Evolutionary conservation across 2,329 filamentous ascomycete species (phyloP), one percentile per base, ranked within the genome.

Genomic region (Pseudonectria buxi): DNA sequence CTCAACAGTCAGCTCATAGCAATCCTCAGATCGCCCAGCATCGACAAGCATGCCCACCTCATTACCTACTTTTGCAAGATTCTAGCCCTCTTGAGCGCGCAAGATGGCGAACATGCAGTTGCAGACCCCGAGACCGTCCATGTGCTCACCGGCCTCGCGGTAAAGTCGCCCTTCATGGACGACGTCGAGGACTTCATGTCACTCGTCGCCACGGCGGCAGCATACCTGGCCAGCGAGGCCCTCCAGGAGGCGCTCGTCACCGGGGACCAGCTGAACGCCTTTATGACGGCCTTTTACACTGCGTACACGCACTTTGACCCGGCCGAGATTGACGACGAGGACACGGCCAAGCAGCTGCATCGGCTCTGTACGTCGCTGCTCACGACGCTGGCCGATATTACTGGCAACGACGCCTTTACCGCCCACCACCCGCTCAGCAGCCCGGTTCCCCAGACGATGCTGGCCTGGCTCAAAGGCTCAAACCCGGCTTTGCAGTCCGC

Each of bases 41-140:
- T 72, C 14, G 52, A 56, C 13, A 50, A 65, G 16, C 66, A 59
- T 32, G 56, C 59, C 28, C 54, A 63, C 3, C 64, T 72, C 22
- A 54, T 79, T 24, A 62, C 61, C 28, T 68, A 78, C 41, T 65
- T 75, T 36, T 74, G 70, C 63, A 78, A 74, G 52, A 65, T 78
- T 14, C 56, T 81, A 3, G 66, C 65, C 14, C 59, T 81, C 12
- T 61, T 81, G 4, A 62, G 69, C 13, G 58, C 57, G 2, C 73
- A 78, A 51, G 70, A 76, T 26, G 56, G 60, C n/a, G 73, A 78
- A 40, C 51, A 58, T 0, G 51, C 55, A 10, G 37, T 61, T 3
- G 69, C 71, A 22, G 59, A 68, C 40, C 62, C 67, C 0, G 49
- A 57, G 10, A 75, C 73, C 0, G 69, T 72, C 1, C 54, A 62